Evolutionary conservation across 305 asterid species (phyloP).

Genomic region (Fraxinus angustifolia): DNA sequence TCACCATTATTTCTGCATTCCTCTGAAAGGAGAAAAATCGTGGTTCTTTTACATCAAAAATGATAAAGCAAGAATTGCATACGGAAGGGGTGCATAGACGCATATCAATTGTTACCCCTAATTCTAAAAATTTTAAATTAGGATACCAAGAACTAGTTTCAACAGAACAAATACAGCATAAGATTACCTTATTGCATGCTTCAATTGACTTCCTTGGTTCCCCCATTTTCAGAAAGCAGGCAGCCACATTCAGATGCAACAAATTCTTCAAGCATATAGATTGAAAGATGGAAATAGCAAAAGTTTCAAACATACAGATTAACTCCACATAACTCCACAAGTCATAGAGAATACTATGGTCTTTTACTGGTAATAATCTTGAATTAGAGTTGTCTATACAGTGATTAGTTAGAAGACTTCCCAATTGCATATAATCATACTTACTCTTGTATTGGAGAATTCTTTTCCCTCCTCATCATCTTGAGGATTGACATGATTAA

Average conservation of each 20-base stretch:
- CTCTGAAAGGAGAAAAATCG: background rate
- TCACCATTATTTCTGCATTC: background rate
- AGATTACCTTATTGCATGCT: conserved; percentile 72
- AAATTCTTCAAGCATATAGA: conserved; percentile 56
- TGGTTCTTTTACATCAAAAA: background rate
- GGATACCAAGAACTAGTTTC: background rate
- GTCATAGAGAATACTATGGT: background rate
- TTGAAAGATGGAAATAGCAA: background rate
- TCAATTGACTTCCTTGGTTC: conserved; percentile 81
- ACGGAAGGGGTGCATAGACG: background rate
- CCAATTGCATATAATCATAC: conserved; percentile 20
- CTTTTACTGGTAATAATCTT: background rate
- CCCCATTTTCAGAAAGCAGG: conserved; percentile 87
- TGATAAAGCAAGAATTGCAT: background rate
- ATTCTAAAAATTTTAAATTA: background rate
- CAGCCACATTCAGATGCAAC: conserved; percentile 93
- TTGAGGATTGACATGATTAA: conserved; percentile 94
- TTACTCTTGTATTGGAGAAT: conserved; percentile 78
- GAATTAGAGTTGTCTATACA: background rate
- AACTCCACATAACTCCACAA: background rate
- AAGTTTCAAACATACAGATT: background rate
- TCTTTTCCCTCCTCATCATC: conserved; percentile 95
- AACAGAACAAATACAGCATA: background rate
- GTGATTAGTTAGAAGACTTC: background rate
- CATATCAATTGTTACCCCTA: background rate